Percentiles rank a stretch among this genome's conserved stretches.
Conservation (phyloP, 2,329 filamentous ascomycete species). For the Fonsecaea erecta region DNA sequence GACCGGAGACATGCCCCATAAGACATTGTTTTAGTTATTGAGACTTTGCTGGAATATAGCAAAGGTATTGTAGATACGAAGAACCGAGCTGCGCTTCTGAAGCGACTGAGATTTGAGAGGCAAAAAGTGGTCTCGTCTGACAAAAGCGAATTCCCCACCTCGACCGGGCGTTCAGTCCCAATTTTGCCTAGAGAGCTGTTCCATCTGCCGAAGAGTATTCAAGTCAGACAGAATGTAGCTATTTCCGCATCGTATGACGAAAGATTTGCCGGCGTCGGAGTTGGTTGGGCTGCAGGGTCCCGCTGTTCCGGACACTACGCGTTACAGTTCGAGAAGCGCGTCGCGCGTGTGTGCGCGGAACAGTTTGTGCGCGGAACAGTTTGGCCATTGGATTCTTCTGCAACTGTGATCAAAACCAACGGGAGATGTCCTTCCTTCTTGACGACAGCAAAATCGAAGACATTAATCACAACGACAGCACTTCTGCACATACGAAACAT, state of each 20-base stretch:
- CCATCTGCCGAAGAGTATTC: neutral
- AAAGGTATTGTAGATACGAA: conserved; percentile 5
- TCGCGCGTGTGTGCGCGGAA: conserved; percentile 8
- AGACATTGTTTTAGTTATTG: conserved; percentile 27
- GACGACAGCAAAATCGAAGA: neutral
- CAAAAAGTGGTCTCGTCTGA: neutral
- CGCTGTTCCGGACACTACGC: conserved; percentile 1
- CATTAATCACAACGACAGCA: neutral
- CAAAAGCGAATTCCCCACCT: neutral
- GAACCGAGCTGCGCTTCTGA: conserved; percentile 14
- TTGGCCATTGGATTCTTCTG: neutral
- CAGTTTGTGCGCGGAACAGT: conserved; percentile 2
- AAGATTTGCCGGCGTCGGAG: neutral
- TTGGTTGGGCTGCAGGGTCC: conserved; percentile 1
- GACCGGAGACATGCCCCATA: conserved; percentile 24
- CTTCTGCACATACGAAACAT: neutral
- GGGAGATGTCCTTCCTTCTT: neutral
- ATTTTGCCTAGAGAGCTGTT: neutral
- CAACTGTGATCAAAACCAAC: neutral
- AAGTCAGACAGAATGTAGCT: neutral
- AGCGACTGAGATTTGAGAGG: neutral
- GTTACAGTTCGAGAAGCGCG: neutral
- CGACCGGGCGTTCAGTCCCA: neutral
- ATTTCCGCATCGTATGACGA: neutral
- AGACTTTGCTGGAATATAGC: conserved; percentile 16